Percentiles rank a stretch among this genome's conserved stretches.
Evolutionary conservation across 352 stramenopile genomes (phyloP).

Genomic region (Globisporangium nagaii): DNA sequence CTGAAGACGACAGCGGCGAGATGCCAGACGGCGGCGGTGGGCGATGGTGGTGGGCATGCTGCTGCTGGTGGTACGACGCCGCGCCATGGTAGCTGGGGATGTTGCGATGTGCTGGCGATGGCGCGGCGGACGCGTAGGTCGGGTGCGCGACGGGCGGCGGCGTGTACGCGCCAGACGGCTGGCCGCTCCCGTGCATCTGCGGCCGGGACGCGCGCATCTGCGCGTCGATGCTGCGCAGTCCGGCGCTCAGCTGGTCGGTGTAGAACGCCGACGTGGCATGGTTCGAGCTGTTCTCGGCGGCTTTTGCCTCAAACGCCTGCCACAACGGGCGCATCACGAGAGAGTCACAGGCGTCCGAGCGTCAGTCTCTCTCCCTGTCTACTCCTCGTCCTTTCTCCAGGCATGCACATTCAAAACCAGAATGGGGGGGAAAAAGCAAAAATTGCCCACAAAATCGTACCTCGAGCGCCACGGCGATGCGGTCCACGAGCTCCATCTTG

Average conservation of each 20-base stretch:
- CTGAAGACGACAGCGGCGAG: not conserved
- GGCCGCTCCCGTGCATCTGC: conserved; percentile 6
- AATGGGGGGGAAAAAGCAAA: not conserved
- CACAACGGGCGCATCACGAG: too few relatives aligned
- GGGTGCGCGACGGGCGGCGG: not conserved
- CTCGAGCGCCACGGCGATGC: conserved; percentile 60
- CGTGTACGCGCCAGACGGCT: not conserved
- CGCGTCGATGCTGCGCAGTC: conserved; percentile 44
- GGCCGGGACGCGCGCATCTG: conserved; percentile 24
- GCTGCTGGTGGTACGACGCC: not conserved
- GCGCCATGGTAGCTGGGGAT: conserved; percentile 8
- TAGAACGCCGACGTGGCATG: conserved; percentile 50
- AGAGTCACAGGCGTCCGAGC: not conserved
- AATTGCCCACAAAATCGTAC: conserved; percentile 20
- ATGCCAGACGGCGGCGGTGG: not conserved
- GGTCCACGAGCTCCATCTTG: conserved; percentile 77
- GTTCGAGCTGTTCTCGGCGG: conserved; percentile 32
- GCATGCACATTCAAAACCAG: too few relatives aligned
- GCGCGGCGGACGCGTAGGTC: not conserved
- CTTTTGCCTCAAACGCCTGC: conserved; percentile 47
- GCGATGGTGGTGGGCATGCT: conserved; percentile 5
- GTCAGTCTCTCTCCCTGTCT: not conserved
- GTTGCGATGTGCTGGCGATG: not conserved
- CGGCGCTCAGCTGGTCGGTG: conserved; percentile 37
- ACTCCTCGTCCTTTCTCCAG: too few relatives aligned